Conservation (phyloP, 768 basidiomycete genomes). For the Leccinum disarticulatum region DNA sequence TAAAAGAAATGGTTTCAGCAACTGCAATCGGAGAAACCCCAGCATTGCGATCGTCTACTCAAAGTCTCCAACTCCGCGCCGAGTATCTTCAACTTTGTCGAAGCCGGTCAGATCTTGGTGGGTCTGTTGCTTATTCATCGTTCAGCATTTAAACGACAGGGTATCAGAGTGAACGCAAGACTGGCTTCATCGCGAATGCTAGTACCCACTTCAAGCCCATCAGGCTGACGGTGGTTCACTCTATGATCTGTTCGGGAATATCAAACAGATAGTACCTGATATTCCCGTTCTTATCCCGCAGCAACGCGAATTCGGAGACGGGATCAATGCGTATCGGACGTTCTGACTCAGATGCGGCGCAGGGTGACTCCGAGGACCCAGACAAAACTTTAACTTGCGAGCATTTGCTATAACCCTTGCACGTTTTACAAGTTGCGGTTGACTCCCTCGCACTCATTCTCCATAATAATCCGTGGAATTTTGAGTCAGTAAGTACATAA, state of each 20-base stretch:
- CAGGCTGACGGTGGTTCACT: background rate
- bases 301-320: background rate
- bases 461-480: background rate
- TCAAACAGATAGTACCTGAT: background rate
- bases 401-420: background rate
- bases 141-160: background rate
- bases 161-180: background rate
- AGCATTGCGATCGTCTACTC: background rate
- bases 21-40: background rate
- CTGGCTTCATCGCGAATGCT: background rate
- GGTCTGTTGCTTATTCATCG: background rate
- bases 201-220: background rate
- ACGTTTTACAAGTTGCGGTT: background rate
- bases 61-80: background rate
- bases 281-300: background rate
- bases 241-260: background rate
- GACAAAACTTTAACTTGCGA: background rate
- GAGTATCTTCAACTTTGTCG: background rate
- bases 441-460: background rate
- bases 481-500: too few relatives aligned
- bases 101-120: background rate
- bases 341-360: background rate
- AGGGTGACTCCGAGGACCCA: background rate
- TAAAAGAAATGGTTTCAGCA: background rate
- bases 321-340: background rate